Conservation (phyloP, 2,329 filamentous ascomycete species). For the Cercospora nicotianae region DNA sequence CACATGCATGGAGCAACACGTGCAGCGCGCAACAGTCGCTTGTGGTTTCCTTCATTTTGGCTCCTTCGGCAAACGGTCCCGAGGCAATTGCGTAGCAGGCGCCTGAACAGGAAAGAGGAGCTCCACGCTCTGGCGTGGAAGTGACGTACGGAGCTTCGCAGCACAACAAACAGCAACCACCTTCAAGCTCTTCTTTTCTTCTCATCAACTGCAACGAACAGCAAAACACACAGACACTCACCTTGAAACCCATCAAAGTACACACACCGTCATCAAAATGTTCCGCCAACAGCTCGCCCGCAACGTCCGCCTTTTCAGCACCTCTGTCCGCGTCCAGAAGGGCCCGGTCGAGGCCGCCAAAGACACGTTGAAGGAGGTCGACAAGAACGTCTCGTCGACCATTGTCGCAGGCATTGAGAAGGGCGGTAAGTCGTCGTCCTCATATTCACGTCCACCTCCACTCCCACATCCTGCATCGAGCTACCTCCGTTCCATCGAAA, state of each 20-base stretch:
- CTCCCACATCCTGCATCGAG: neutral
- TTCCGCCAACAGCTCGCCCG: slow-evolving; percentile 48
- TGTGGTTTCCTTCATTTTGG: neutral
- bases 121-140: neutral
- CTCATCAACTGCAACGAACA: neutral
- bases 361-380: slow-evolving; percentile 59
- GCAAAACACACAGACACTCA: neutral
- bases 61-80: neutral
- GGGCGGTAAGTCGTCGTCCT: slow-evolving; percentile 52
- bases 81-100: slow-evolving; percentile 5
- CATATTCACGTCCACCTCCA: neutral
- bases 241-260: neutral
- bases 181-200: neutral
- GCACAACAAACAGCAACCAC: neutral
- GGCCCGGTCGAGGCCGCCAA: slow-evolving; percentile 57
- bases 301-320: slow-evolving; percentile 56
- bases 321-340: slow-evolving; percentile 49
- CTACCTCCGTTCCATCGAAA: neutral
- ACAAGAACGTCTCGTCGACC: slow-evolving; percentile 56
- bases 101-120: slow-evolving; percentile 4
- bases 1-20: neutral
- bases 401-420: slow-evolving; percentile 64
- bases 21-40: neutral
- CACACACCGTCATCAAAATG: slow-evolving; percentile 41
- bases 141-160: neutral